These are phyloP conservation scores for Trichoderma asperellum DNA, from an alignment of 2,329 filamentous ascomycete species.

Conservation along the genomic window DNA sequence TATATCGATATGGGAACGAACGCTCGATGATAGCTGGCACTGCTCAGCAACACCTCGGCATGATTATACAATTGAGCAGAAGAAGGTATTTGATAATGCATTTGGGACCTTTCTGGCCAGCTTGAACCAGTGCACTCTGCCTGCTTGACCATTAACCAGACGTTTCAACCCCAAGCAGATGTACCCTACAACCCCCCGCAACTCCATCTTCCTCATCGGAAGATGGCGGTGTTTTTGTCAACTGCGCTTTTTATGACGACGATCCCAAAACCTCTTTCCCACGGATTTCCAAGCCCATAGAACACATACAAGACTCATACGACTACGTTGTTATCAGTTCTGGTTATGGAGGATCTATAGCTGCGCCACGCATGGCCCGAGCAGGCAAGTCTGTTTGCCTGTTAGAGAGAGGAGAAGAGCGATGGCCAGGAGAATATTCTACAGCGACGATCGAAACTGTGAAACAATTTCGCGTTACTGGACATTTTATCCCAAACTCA, in stretches of 20 bases:
- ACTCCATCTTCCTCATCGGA: not conserved
- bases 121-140: not conserved
- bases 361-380: slow-evolving; percentile 66
- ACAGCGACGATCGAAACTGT: slow-evolving; percentile 50
- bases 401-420: slow-evolving; percentile 66
- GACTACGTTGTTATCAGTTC: slow-evolving; percentile 71
- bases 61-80: not conserved
- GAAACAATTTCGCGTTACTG: slow-evolving; percentile 60
- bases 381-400: slow-evolving; percentile 61
- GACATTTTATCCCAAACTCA: slow-evolving; percentile 52
- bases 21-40: not conserved
- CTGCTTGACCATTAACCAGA: not conserved
- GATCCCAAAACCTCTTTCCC: slow-evolving; percentile 45
- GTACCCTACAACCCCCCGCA: slow-evolving; percentile 7
- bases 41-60: not conserved
- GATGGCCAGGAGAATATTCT: slow-evolving; percentile 69
- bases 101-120: not conserved
- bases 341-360: slow-evolving; percentile 69
- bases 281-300: slow-evolving; percentile 59
- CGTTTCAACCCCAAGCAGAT: not conserved
- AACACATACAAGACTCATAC: slow-evolving; percentile 60
- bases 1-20: not conserved
- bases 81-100: not conserved
- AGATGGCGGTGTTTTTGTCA: not conserved
- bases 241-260: not conserved